These are phyloP conservation scores for Solanum acaule DNA, from an alignment of 257 asterid genomes.

Conservation along the genomic window DNA sequence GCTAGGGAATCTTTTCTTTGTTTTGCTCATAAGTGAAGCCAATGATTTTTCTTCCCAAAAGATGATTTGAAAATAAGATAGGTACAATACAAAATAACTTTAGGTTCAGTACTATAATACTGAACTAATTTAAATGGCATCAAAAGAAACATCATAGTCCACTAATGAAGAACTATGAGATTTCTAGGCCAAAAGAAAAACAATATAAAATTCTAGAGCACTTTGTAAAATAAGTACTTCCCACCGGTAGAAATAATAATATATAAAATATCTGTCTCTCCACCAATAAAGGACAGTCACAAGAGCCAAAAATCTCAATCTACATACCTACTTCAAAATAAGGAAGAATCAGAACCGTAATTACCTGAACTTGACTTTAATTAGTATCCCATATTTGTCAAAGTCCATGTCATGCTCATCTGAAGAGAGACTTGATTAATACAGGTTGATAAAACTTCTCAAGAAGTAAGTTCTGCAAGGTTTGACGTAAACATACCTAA, in stretches of 20 bases:
- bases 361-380: slow-evolving; percentile 96
- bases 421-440: slow-evolving; percentile 21
- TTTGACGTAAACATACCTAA: slow-evolving; percentile 38
- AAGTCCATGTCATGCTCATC: slow-evolving; percentile 85
- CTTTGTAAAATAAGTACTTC: not conserved
- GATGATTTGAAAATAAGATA: not conserved
- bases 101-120: not conserved
- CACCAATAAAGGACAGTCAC: not conserved
- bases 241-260: not conserved
- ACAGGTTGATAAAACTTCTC: not conserved
- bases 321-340: not conserved
- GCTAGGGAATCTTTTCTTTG: not conserved
- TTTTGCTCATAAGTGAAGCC: not conserved
- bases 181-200: not conserved
- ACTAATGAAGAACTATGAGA: not conserved
- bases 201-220: not conserved
- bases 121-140: not conserved
- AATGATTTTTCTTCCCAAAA: not conserved
- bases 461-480: slow-evolving; percentile 1
- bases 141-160: not conserved
- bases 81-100: not conserved
- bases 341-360: not conserved
- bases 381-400: slow-evolving; percentile 81
- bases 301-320: not conserved
- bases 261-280: not conserved